Percentiles rank a stretch among this genome's conserved stretches.
Evolutionary conservation across 352 stramenopile genomes (phyloP).

Genomic region (Pythium apleroticum): DNA sequence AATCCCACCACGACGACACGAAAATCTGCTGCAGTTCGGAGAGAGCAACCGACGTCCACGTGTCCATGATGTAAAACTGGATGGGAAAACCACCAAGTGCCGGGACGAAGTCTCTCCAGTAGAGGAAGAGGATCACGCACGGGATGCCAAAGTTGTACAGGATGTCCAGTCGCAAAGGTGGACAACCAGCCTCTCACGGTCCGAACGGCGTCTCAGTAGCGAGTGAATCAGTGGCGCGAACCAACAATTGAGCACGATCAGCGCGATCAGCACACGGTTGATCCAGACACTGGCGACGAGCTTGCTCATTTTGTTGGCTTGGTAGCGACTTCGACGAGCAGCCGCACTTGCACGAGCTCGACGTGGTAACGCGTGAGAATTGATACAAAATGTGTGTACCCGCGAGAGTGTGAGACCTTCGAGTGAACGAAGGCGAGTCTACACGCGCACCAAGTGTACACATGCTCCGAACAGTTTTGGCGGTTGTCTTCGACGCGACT

Average conservation of each 20-base stretch:
- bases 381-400: no score
- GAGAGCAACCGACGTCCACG: conserved; percentile 5
- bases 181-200: conserved; percentile 9
- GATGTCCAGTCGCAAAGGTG: conserved; percentile 7
- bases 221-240: conserved; percentile 17
- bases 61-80: conserved; percentile 6
- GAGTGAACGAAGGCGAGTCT: no score
- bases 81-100: not conserved
- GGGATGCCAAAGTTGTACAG: conserved; percentile 25
- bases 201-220: conserved; percentile 1
- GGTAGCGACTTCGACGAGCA: conserved; percentile 22
- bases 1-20: conserved; percentile 19
- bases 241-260: conserved; percentile 26
- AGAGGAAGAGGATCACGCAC: conserved; percentile 6
- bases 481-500: no score
- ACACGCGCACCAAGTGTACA: no score
- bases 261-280: conserved; percentile 10
- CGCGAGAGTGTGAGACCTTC: no score
- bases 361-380: no score
- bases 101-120: conserved; percentile 1
- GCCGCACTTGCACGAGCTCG: not conserved
- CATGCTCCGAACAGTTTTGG: no score
- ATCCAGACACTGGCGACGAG: conserved; percentile 15
- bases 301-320: conserved; percentile 18
- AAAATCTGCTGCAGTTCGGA: conserved; percentile 17